These are phyloP conservation scores for Ophiobolus disseminans DNA, from an alignment of 2,329 filamentous ascomycete species.

Conservation along the genomic window DNA sequence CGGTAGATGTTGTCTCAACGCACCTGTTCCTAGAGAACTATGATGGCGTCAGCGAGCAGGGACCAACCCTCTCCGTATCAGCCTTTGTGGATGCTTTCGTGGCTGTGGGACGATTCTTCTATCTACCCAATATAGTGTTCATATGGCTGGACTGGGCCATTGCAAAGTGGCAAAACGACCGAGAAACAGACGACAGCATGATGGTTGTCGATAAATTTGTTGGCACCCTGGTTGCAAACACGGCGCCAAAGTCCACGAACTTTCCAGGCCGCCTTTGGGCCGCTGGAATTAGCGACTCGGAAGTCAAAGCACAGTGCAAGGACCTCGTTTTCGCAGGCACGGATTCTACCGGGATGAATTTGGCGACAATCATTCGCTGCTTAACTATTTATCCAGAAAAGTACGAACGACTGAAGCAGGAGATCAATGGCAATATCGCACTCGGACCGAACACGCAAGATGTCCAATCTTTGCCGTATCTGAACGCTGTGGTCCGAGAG, in stretches of 20 bases:
- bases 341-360: slow-evolving; percentile 38
- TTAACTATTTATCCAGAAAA: slow-evolving; percentile 26
- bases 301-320: slow-evolving; percentile 60
- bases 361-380: slow-evolving; percentile 30
- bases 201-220: slow-evolving; percentile 55
- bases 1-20: slow-evolving; percentile 61
- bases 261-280: slow-evolving; percentile 59
- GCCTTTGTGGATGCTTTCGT: slow-evolving; percentile 63
- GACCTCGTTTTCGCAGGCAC: slow-evolving; percentile 53
- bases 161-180: slow-evolving; percentile 45
- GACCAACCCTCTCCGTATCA: slow-evolving; percentile 48
- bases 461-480: slow-evolving; percentile 49
- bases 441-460: slow-evolving; percentile 19
- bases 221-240: slow-evolving; percentile 47
- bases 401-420: slow-evolving; percentile 26
- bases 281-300: slow-evolving; percentile 51
- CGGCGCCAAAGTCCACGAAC: slow-evolving; percentile 45
- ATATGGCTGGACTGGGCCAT: slow-evolving; percentile 48
- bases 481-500: slow-evolving; percentile 57
- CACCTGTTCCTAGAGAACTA: slow-evolving; percentile 63
- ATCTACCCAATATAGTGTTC: slow-evolving; percentile 56
- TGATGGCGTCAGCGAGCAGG: slow-evolving; percentile 53
- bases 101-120: slow-evolving; percentile 62
- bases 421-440: slow-evolving; percentile 24
- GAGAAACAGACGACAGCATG: slow-evolving; percentile 45